Base-by-base conservation (phyloP, 345 rosid species). In the Clarkia xantiana region DNA sequence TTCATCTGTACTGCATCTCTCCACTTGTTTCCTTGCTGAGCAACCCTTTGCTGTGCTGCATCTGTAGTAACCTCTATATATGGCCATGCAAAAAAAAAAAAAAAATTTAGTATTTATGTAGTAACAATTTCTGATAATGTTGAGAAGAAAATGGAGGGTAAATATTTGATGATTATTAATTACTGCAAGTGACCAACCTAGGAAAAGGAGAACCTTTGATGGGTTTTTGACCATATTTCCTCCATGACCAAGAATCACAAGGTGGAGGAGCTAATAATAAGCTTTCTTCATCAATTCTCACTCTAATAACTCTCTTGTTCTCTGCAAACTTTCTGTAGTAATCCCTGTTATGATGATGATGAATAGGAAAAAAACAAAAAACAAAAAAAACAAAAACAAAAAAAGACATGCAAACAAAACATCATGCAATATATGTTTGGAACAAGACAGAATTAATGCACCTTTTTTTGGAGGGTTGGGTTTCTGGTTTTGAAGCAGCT, bases 1-100 rank as follows among this genome's bases (percentile, higher is more conserved):
- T 23, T 82, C 74, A 62, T 82, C 90, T 18, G 82, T 66, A 59
- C 72, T 74, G 71, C 83, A 76, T 67, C 73, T 76, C 52, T 82
- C 90, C 7, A 78, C 85, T 59, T 76, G 85, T 61, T 82, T 82
- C 57, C 72, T 82, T 17, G 90, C 90, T 18, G 74, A 74, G 40
- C 90, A 82, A 10, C 86, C 83, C 61, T 78, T 78, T 42, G 81
- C 70, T 65, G 90, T 82, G 68, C 81, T 76, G 61, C 90, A 82
- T 53, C 77, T 76, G 69, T 82, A 82, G 59, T 82, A 82, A 1
- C 90, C 86, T 60, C 86, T 82, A 67, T 60, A 57, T 11, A 20
- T 29, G 13, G 18, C 13, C 7, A 3, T 9, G 6, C 19, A 17
- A 3, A 46, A 46, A 9, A 15, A 6, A 45, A 4, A 4, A 3